These are phyloP conservation scores for Leptographium radiaticola DNA, from an alignment of 2,329 filamentous ascomycete species.

Conservation along the genomic window DNA sequence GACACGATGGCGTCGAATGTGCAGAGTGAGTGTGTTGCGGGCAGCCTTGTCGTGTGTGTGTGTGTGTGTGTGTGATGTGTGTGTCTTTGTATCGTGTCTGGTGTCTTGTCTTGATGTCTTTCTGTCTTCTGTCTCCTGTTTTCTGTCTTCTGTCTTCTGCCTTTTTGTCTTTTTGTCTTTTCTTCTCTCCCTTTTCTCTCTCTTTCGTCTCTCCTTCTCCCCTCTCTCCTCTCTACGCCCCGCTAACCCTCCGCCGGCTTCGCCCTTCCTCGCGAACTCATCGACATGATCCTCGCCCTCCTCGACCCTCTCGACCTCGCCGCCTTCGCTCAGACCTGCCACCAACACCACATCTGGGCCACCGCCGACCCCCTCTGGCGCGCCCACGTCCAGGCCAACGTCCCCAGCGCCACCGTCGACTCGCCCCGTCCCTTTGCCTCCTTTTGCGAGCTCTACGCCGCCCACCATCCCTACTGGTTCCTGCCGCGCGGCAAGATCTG, in stretches of 20 bases:
- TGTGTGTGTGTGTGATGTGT: no score
- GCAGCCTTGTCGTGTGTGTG: no score
- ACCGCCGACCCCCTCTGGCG: slow-evolving; percentile 61
- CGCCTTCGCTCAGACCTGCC: slow-evolving; percentile 47
- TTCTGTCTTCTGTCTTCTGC: not conserved
- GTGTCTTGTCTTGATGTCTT: no score
- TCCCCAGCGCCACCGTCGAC: slow-evolving; percentile 42
- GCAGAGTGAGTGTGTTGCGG: no score
- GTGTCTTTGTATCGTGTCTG: no score
- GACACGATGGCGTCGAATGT: no score
- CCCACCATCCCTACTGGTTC: slow-evolving; percentile 77
- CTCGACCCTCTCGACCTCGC: slow-evolving; percentile 53
- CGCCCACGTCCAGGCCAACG: slow-evolving; percentile 51
- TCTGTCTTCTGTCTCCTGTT: no score
- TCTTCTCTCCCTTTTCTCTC: no score
- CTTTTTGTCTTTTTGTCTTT: no score
- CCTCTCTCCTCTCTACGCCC: no score
- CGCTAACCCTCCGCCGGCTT: not conserved
- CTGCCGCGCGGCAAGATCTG: slow-evolving; percentile 68
- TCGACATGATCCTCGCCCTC: slow-evolving; percentile 56
- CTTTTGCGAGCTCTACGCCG: slow-evolving; percentile 59
- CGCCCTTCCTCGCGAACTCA: slow-evolving; percentile 58
- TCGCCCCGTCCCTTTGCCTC: slow-evolving; percentile 45
- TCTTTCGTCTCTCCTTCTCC: no score
- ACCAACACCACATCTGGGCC: slow-evolving; percentile 42